Percentiles rank a stretch among this genome's conserved stretches.
Evolutionary conservation across 2,329 filamentous ascomycete species (phyloP).

Genomic region (Neophaeococcomyces mojaviensis): DNA sequence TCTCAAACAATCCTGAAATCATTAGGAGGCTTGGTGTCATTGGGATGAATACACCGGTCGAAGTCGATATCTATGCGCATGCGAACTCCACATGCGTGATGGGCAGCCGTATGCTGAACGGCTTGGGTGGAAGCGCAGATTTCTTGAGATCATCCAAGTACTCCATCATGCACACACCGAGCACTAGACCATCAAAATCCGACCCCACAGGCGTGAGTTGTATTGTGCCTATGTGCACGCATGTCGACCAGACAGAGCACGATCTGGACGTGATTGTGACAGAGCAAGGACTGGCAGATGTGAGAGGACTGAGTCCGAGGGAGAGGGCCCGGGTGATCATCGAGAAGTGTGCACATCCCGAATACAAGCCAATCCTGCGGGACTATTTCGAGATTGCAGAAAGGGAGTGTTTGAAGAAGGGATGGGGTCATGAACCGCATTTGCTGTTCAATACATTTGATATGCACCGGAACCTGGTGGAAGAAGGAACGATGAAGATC

Average conservation of each 20-base stretch:
- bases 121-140: conserved; percentile 72
- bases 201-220: conserved; percentile 75
- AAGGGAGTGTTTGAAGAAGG: conserved; percentile 71
- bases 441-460: conserved; percentile 79
- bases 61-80: conserved; percentile 91
- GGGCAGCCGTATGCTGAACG: conserved; percentile 81
- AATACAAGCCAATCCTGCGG: conserved; percentile 72
- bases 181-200: conserved; percentile 68
- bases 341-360: conserved; percentile 75
- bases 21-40: conserved; percentile 81
- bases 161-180: conserved; percentile 89
- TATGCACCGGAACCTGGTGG: conserved; percentile 74
- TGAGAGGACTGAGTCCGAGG: conserved; percentile 69
- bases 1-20: conserved; percentile 85
- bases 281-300: conserved; percentile 70
- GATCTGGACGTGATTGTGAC: conserved; percentile 85
- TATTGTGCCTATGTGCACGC: conserved; percentile 91
- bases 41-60: conserved; percentile 90
- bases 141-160: conserved; percentile 75
- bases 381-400: conserved; percentile 83
- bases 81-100: conserved; percentile 87
- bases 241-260: conserved; percentile 88
- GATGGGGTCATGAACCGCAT: conserved; percentile 89
- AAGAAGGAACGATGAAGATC: conserved; percentile 86
- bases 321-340: conserved; percentile 81